Percentiles rank a stretch among this genome's conserved stretches.
These are phyloP conservation scores for Oxytropis ochrocephala DNA, from an alignment of 306 rosid genomes.

Conservation along the genomic window DNA sequence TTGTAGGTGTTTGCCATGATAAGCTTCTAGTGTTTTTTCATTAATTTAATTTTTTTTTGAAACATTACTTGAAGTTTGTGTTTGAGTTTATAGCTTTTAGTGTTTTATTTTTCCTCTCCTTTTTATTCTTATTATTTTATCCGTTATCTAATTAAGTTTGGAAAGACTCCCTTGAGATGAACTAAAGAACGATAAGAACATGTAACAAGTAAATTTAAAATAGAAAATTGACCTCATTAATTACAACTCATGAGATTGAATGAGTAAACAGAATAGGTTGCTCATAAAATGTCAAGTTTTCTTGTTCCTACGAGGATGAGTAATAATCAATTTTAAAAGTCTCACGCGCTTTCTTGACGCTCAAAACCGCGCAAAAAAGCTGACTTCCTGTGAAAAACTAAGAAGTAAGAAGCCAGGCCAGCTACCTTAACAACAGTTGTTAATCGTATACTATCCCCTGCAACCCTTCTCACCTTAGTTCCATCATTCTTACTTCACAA, in stretches of 20 bases:
- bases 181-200: too few species aligned
- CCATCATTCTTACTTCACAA: neutral
- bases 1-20: too few species aligned
- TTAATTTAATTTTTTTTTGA: too few species aligned
- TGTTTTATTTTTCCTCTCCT: too few species aligned
- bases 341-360: slow-evolving; percentile 34
- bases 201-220: neutral
- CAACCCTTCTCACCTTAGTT: neutral
- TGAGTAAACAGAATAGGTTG: neutral
- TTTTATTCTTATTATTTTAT: too few species aligned
- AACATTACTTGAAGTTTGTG: too few species aligned
- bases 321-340: neutral
- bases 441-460: neutral
- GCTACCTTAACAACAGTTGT: neutral
- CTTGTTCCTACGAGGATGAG: neutral
- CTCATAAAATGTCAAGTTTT: neutral
- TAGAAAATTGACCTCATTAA: neutral
- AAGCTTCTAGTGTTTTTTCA: too few species aligned
- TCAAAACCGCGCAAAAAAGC: slow-evolving; percentile 20
- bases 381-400: slow-evolving; percentile 24
- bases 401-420: neutral
- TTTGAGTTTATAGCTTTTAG: too few species aligned
- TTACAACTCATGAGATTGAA: neutral
- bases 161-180: too few species aligned
- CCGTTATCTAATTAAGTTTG: too few species aligned